Conservation (phyloP, 129 eudicot species). For the Rutidosis leptorrhynchoides region DNA sequence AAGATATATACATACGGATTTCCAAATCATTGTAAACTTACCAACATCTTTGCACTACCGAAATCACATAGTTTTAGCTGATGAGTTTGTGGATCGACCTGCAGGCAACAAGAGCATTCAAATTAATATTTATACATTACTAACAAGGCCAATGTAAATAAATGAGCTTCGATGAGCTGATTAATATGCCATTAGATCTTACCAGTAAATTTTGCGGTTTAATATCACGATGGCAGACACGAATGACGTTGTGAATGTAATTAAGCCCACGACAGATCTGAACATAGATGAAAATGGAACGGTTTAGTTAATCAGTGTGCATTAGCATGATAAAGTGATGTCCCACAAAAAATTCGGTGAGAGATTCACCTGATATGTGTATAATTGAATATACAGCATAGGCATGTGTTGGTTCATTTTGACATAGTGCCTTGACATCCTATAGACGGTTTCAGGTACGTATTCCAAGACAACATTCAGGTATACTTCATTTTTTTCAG, state of each 20-base stretch:
- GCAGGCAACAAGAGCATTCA: constrained; percentile 10
- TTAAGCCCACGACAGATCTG: constrained; percentile 93
- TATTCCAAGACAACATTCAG: constrained; percentile 85
- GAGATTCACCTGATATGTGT: constrained; percentile 71
- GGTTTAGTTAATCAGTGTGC: not conserved
- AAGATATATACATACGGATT: not conserved
- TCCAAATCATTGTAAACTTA: constrained; percentile 32
- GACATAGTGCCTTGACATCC: constrained; percentile 65
- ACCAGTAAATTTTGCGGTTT: constrained; percentile 95
- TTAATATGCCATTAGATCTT: constrained; percentile 23
- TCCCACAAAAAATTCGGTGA: not conserved
- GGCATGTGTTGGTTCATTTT: constrained; percentile 78
- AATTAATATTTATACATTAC: constrained; percentile 2
- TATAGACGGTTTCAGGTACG: constrained; percentile 85
- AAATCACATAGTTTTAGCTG: constrained; percentile 95
- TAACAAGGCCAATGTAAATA: not conserved
- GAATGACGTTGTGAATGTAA: constrained; percentile 81
- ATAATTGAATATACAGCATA: constrained; percentile 63
- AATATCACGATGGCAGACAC: constrained; percentile 96
- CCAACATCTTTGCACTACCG: constrained; percentile 97
- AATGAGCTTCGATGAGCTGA: not conserved
- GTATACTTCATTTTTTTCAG: constrained; percentile 87
- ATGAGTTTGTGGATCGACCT: constrained; percentile 96
- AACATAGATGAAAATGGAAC: not conserved
- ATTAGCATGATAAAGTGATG: not conserved